These are phyloP conservation scores for Inga leiocalycina DNA, from an alignment of 306 rosid species.

Conservation along the genomic window DNA sequence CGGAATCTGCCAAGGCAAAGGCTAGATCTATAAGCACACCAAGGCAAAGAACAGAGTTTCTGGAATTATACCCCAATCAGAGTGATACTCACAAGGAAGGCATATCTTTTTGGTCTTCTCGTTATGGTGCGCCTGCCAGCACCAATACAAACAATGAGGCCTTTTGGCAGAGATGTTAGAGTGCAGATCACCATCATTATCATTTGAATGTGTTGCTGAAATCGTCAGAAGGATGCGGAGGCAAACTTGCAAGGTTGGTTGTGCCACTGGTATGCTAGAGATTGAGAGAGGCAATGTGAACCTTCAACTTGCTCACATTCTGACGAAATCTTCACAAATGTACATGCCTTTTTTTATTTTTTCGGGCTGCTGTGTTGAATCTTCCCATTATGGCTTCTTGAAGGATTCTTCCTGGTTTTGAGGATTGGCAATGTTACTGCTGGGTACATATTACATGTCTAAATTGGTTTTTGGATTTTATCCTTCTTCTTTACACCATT, in stretches of 20 bases:
- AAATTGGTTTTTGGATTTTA: slow-evolving; percentile 2
- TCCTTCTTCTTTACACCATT: neutral
- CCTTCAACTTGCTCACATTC: slow-evolving; percentile 8
- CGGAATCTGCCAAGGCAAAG: slow-evolving; percentile 69
- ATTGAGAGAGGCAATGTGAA: neutral
- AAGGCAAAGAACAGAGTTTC: slow-evolving; percentile 51
- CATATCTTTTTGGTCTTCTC: slow-evolving; percentile 45
- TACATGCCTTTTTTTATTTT: slow-evolving; percentile 15
- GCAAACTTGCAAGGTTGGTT: slow-evolving; percentile 3
- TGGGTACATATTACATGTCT: slow-evolving; percentile 23
- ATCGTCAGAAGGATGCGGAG: slow-evolving; percentile 10
- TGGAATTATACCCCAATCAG: slow-evolving; percentile 42
- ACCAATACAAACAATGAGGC: slow-evolving; percentile 21
- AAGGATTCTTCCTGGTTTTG: slow-evolving; percentile 34
- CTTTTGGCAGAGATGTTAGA: slow-evolving; percentile 16
- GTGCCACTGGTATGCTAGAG: slow-evolving; percentile 2
- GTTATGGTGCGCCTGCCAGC: slow-evolving; percentile 38
- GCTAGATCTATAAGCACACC: slow-evolving; percentile 72
- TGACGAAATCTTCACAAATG: slow-evolving; percentile 27
- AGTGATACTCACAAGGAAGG: slow-evolving; percentile 34
- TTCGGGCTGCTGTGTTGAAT: neutral
- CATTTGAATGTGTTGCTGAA: slow-evolving; percentile 21
- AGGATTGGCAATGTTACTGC: slow-evolving; percentile 25
- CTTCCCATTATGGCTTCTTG: slow-evolving; percentile 1
- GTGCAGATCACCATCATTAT: slow-evolving; percentile 14